Conservation (phyloP, 2,329 filamentous ascomycete species). For the Epichloe typhina region DNA sequence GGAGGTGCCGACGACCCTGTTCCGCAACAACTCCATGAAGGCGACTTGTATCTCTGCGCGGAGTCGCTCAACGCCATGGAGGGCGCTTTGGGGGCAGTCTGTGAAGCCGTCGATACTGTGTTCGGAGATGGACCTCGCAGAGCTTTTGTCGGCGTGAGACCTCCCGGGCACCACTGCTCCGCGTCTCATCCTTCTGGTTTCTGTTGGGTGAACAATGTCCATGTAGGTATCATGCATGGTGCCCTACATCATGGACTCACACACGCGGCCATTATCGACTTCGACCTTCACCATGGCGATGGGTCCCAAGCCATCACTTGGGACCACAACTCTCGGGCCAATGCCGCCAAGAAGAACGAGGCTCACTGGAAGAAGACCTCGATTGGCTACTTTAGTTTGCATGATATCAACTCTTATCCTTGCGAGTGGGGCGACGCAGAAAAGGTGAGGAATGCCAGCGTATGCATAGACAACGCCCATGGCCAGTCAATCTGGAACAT, state of each 20-base stretch:
- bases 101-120: conserved; percentile 80
- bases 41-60: conserved; percentile 79
- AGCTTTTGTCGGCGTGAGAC: conserved; percentile 84
- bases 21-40: conserved; percentile 59
- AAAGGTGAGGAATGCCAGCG: conserved; percentile 84
- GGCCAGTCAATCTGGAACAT: conserved; percentile 94
- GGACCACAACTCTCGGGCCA: conserved; percentile 68
- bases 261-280: conserved; percentile 86
- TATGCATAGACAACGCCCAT: conserved; percentile 90
- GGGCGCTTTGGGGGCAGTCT: conserved; percentile 81
- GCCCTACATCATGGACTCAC: conserved; percentile 74
- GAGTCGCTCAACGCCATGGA: conserved; percentile 83
- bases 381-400: conserved; percentile 91
- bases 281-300: conserved; percentile 84
- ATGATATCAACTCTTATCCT: conserved; percentile 97
- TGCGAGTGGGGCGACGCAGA: conserved; percentile 89
- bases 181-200: conserved; percentile 83
- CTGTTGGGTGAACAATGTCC: conserved; percentile 97
- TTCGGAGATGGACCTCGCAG: conserved; percentile 55
- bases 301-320: conserved; percentile 93
- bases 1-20: conserved; percentile 31
- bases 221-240: conserved; percentile 89
- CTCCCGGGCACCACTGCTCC: conserved; percentile 92
- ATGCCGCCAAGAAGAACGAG: conserved; percentile 52
- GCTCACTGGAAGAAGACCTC: conserved; percentile 67